A percentile compares a stretch with the other conserved stretches of the same genome.
These are phyloP conservation scores for Corymbia calophylla DNA, from an alignment of 441 rosid species.

Conservation along the genomic window DNA sequence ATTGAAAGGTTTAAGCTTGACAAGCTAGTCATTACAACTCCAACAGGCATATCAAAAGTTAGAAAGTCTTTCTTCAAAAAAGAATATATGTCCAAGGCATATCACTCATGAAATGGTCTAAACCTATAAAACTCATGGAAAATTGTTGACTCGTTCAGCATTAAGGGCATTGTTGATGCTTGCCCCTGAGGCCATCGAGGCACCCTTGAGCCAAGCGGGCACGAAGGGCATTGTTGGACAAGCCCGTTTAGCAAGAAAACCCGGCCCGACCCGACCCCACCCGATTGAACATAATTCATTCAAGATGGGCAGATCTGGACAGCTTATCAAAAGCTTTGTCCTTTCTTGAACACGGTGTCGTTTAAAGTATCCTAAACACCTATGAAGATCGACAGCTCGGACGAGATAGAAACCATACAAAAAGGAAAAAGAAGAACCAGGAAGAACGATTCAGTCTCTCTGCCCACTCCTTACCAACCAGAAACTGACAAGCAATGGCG, in stretches of 20 bases:
- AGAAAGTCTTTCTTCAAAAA: neutral
- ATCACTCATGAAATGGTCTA: neutral
- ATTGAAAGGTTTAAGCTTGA: neutral
- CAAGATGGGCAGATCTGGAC: too few species aligned
- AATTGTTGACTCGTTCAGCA: neutral
- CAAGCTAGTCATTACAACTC: neutral
- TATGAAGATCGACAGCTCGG: neutral
- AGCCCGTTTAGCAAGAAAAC: neutral
- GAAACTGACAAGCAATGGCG: constrained; percentile 21
- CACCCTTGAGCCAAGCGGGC: neutral
- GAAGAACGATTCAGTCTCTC: neutral
- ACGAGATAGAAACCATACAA: too few species aligned
- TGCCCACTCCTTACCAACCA: neutral
- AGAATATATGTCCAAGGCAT: neutral
- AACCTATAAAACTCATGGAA: neutral
- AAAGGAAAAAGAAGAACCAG: neutral
- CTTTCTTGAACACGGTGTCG: too few species aligned
- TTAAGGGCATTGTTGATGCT: neutral
- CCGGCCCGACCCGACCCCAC: neutral
- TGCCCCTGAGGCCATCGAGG: neutral
- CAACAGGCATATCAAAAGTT: neutral
- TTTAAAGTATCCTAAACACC: too few species aligned
- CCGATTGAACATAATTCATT: neutral
- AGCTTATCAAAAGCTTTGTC: too few species aligned
- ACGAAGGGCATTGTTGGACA: neutral